Evolutionary conservation across 805 yeast species (phyloP), one percentile per base, ranked within the genome.

Genomic region (Starmerella stigmatis): DNA sequence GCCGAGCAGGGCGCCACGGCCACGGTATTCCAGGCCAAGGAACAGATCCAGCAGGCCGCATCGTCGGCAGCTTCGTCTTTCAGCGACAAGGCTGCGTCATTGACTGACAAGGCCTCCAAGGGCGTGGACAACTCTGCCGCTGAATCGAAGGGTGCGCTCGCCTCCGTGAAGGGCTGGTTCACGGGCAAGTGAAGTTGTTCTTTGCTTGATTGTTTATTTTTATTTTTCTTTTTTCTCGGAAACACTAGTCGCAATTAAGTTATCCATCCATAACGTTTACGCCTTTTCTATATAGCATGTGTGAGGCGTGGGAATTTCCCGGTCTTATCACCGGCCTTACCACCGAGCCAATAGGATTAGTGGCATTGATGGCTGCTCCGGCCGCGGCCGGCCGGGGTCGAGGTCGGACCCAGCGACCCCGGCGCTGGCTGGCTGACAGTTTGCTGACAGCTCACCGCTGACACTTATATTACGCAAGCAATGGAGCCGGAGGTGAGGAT

Each of bases 101-200:
- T 36, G 10, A 16, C 27, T 4, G 38, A 34, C 21, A 34, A 21
- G 19, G 15, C 40, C 20, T 25, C 17, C 10, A 23, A 16, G 13
- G 30, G 40, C 16, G 40, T 36, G 3, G 40, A 36, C 30, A 36
- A 16, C 30, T 16, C 40, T 23, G 40, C 40, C 8, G 40, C n/a
- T 11, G 30, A 36, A 10, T 23, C 40, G 20, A 25, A 36, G 21
- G 9, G n/a, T 15, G 30, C 40, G n/a, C 30, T 36, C 10, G 9
- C 40, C 6, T 15, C 23, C 22, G 21, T 36, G 30, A 36, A 36
- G 40, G 40, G 40, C 29, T 36, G 40, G 40, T 16, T 36, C 21
- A 11, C 40, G 11, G 22, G 30, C 21, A 36, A 25, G 15, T 36
- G 13, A 33, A 6, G 5, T 21, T n/a, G n/a, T n/a, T n/a, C n/a